Conservation (phyloP, 2,329 filamentous ascomycete species). For the Paraphaeosphaeria minitans region DNA sequence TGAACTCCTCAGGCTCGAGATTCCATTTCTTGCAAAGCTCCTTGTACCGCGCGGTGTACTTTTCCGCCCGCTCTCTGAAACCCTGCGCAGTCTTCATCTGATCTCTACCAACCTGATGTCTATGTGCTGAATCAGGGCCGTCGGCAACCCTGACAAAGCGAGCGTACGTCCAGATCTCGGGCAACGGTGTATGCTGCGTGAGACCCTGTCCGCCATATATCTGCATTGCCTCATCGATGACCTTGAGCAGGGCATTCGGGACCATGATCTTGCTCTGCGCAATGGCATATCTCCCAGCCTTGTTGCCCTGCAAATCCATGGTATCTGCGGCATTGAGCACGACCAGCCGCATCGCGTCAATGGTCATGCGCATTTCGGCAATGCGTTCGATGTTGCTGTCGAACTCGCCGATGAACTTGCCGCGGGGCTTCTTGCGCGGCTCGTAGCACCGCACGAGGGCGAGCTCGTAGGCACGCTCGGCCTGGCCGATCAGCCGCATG, state of each 20-base stretch:
- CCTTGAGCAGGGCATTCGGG: conserved; percentile 46
- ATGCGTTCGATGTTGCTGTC: conserved; percentile 51
- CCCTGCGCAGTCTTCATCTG: conserved; percentile 49
- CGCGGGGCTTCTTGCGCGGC: conserved; percentile 46
- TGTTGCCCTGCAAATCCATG: conserved; percentile 50
- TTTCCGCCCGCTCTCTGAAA: conserved; percentile 42
- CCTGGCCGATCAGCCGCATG: conserved; percentile 51
- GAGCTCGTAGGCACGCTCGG: conserved; percentile 51
- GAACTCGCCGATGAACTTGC: conserved; percentile 49
- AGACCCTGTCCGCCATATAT: conserved; percentile 51
- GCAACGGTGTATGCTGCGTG: conserved; percentile 50
- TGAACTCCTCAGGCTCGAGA: conserved; percentile 37
- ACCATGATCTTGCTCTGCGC: conserved; percentile 52
- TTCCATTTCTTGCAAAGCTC: conserved; percentile 44
- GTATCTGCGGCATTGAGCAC: conserved; percentile 51
- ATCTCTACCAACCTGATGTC: conserved; percentile 50
- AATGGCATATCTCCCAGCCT: conserved; percentile 49
- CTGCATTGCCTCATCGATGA: conserved; percentile 53
- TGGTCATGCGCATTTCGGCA: conserved; percentile 50
- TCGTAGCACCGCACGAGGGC: conserved; percentile 48
- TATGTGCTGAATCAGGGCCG: conserved; percentile 50
- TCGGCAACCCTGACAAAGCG: conserved; percentile 50
- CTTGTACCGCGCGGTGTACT: conserved; percentile 43
- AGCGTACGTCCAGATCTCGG: conserved; percentile 52
- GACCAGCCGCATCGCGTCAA: conserved; percentile 48